Base-by-base conservation (phyloP, 192 early-diverging fungal genomes). In the Backusella mclennaniae region DNA sequence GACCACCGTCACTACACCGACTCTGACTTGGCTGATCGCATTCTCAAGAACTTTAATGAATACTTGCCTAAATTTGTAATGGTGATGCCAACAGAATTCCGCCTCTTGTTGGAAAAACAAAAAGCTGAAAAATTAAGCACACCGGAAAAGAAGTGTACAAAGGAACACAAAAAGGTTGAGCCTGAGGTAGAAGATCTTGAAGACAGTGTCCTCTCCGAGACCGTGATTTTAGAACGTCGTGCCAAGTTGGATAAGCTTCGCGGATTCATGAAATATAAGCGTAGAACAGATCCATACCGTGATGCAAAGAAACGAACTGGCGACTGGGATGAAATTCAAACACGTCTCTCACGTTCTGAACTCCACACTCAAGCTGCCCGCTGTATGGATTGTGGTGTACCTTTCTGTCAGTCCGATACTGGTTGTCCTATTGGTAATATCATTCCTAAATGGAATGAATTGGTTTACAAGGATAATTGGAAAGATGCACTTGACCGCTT, bases 341-440 rank as follows among this genome's bases (percentile, higher is more conserved):
- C 89, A 23, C 93, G 98, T 35, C 87, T 98, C 78, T 90, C 90
- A 41, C 87, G 89, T 17, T 87, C 89, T 35, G 91, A 95, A 75
- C 90, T 98, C 35, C 92, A 96, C 77, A 90, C 95, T 44, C 98
- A 99, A 87, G 95, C 98, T 26, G 94, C 98, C 7, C 91, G 98
- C 46, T 99, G 98, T 88, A 98, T 99, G 92, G 96, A 96, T 79
- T 96, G 98, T 83, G 98, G 98, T 85, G 92, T 98, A 35, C 97
- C 98, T 53, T 98, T 98, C 92, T 99, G 98, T 86, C 97, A 99
- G 88, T 95, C 93, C n/a, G 96, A 97, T 80, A 93, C 92, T 73
- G 98, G 98, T 41, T 99, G 98, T 82, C 98, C 98, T 23, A 97
- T 99, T 63, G 95, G 98, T 76, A 99, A 99, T 86, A 93, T 99